Evolutionary conservation across 371 early-diverging fungal species (phyloP).

Genomic region (Mortierella sp.): DNA sequence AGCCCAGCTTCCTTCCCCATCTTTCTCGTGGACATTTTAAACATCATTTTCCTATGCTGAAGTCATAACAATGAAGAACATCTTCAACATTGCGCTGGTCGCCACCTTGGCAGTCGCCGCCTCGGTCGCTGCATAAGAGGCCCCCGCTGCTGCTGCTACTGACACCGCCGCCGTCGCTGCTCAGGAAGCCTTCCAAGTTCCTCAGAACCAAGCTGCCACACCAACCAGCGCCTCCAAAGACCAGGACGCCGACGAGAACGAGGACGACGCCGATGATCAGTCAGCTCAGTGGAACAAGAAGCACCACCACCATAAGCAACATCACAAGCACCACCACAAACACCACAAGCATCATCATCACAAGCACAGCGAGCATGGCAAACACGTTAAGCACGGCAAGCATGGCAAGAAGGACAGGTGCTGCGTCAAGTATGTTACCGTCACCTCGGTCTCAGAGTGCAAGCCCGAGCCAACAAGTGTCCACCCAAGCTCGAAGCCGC

Average conservation of each 20-base stretch:
- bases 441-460: slow-evolving; percentile 9
- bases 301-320: slow-evolving; percentile 14
- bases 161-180: not conserved
- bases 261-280: not conserved
- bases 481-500: not conserved
- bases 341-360: not conserved
- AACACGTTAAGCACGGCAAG: not conserved
- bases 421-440: slow-evolving; percentile 29
- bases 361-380: not conserved
- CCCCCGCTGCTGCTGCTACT: not conserved
- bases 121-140: slow-evolving; percentile 16
- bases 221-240: not conserved
- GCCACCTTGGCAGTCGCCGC: slow-evolving; percentile 17
- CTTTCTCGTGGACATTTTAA: not conserved
- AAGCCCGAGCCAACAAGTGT: slow-evolving; percentile 16
- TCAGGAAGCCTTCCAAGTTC: not conserved
- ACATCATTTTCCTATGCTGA: not conserved
- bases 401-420: slow-evolving; percentile 6
- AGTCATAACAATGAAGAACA: slow-evolving; percentile 12
- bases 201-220: not conserved
- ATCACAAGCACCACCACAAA: not conserved
- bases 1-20: not conserved
- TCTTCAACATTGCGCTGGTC: slow-evolving; percentile 19
- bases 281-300: slow-evolving; percentile 11
- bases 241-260: not conserved